phyloP scores from a whole-genome alignment of 163 green algal species.

The Chlamydomonas reinhardtii region DNA sequence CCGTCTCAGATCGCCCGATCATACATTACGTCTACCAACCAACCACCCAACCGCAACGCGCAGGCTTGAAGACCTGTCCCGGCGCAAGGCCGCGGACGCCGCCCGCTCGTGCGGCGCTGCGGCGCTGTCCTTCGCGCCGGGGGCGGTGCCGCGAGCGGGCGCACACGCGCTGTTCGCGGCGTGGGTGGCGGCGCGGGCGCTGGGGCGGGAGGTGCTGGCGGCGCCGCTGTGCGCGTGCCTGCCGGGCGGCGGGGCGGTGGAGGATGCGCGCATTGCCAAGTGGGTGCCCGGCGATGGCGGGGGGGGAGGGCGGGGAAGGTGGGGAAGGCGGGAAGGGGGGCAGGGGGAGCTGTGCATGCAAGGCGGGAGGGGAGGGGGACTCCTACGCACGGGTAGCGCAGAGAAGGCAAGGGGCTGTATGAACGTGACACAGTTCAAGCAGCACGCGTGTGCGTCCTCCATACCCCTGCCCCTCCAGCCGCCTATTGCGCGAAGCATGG shows the following conservation, averaged over 20 bases:
- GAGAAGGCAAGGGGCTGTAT: no score
- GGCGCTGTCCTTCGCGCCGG: not conserved
- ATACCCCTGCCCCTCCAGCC: no score
- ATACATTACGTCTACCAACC: no score
- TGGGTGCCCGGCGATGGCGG: not conserved
- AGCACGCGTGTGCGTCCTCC: no score
- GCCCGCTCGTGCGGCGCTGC: no score
- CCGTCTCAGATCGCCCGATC: no score
- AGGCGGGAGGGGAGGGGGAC: not conserved
- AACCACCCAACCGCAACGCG: not conserved
- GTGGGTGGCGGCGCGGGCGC: not conserved
- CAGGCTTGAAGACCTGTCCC: not conserved
- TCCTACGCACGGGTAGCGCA: no score
- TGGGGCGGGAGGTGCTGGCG: not conserved
- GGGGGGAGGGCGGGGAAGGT: no score
- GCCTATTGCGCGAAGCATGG: no score
- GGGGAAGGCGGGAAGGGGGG: no score
- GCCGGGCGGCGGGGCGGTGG: no score
- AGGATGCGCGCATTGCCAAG: not conserved
- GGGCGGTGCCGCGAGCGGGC: conserved; percentile 9
- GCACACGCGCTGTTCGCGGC: conserved; percentile 31
- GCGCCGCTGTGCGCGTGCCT: not conserved
- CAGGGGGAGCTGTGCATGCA: not conserved
- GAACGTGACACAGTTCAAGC: no score
- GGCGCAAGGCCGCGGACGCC: not conserved